These are phyloP conservation scores for Isatis lusitanica DNA, from an alignment of 441 rosid genomes.

Conservation along the genomic window DNA sequence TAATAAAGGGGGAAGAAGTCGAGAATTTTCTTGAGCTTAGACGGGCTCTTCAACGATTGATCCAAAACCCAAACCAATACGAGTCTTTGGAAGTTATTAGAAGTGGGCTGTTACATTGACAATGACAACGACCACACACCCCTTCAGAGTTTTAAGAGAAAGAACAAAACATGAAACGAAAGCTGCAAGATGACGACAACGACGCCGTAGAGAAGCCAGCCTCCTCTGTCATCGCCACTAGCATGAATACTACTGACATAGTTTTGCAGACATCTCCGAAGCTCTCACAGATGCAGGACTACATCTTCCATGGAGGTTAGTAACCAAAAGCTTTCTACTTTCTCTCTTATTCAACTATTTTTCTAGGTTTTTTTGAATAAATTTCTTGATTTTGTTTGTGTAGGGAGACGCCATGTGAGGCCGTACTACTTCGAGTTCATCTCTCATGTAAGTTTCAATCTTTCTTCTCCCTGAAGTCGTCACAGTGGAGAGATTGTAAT, in stretches of 20 bases:
- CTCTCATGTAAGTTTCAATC: conserved; percentile 58
- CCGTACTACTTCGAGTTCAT: conserved; percentile 93
- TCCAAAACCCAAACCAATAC: too few species aligned
- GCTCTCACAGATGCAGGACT: conserved; percentile 65
- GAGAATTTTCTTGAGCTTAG: too few species aligned
- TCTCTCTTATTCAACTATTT: neutral
- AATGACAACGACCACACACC: neutral
- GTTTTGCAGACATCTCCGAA: conserved; percentile 66
- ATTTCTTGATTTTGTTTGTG: conserved; percentile 20
- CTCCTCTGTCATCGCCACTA: neutral
- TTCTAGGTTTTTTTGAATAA: neutral
- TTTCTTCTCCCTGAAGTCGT: neutral
- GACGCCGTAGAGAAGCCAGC: conserved; percentile 20
- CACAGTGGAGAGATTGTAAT: neutral
- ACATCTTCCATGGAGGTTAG: conserved; percentile 64
- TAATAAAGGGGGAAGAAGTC: too few species aligned
- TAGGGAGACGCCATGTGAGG: conserved; percentile 82
- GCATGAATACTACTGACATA: conserved; percentile 46
- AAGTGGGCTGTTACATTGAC: neutral
- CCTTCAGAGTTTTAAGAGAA: neutral
- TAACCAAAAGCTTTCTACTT: neutral
- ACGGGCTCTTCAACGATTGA: too few species aligned
- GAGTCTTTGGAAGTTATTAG: neutral
- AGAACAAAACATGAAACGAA: conserved; percentile 26
- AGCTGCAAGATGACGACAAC: conserved; percentile 22